Conservation (phyloP, 805 yeast species). For the Saturnispora gosingensis region DNA sequence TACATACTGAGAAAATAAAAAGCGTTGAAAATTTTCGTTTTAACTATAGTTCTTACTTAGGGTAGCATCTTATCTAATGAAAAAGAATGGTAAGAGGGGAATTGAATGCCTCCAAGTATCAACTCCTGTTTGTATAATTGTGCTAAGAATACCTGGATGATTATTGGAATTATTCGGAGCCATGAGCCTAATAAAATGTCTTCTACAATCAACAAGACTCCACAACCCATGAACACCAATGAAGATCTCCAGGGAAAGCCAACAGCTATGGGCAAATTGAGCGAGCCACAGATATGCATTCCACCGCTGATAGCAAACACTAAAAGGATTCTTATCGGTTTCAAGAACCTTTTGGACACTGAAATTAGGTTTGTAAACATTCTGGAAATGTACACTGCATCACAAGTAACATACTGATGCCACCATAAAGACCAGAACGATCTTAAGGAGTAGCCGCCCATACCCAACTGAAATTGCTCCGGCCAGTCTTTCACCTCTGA, state of each 20-base stretch:
- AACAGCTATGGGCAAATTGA: neutral
- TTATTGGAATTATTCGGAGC: neutral
- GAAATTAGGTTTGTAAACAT: neutral
- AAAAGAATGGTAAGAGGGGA: neutral
- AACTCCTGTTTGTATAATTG: slow-evolving; percentile 1
- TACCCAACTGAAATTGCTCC: slow-evolving; percentile 6
- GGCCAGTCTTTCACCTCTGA: slow-evolving; percentile 11
- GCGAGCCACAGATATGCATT: neutral
- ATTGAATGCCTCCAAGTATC: neutral
- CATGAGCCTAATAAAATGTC: neutral
- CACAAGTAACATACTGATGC: slow-evolving; percentile 12
- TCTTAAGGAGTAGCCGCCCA: slow-evolving; percentile 2
- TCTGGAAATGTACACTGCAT: slow-evolving; percentile 2
- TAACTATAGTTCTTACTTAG: neutral
- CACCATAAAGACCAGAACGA: slow-evolving; percentile 12
- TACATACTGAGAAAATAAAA: neutral
- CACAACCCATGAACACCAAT: neutral
- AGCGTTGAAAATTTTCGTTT: neutral
- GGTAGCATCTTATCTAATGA: neutral
- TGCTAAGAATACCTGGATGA: neutral
- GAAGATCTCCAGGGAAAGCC: slow-evolving; percentile 4
- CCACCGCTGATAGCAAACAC: slow-evolving; percentile 38
- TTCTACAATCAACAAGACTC: slow-evolving; percentile 1
- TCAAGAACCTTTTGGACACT: neutral
- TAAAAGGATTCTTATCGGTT: slow-evolving; percentile 38